Conservation (phyloP, 2,329 filamentous ascomycete genomes). For the Pyricularia sp. region DNA sequence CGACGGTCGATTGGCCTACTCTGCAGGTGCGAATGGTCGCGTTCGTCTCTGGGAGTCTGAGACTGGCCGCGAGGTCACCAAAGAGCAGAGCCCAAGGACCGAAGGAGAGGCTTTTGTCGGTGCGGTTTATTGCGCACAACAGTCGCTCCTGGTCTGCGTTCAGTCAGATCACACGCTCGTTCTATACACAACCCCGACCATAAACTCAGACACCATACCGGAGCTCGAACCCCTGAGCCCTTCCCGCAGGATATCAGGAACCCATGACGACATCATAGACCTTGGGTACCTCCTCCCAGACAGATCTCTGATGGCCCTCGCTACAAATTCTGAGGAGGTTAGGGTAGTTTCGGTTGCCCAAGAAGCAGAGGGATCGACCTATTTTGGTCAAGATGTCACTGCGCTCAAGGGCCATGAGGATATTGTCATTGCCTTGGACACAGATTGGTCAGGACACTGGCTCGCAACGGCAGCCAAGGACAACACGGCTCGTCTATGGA, state of each 20-base stretch:
- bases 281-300: slow-evolving; percentile 77
- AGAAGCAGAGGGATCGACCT: slow-evolving; percentile 24
- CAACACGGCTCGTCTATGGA: slow-evolving; percentile 87
- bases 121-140: slow-evolving; percentile 53
- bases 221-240: slow-evolving; percentile 33
- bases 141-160: slow-evolving; percentile 68
- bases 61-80: slow-evolving; percentile 69
- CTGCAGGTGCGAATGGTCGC: slow-evolving; percentile 74
- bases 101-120: slow-evolving; percentile 62
- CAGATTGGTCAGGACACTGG: slow-evolving; percentile 97
- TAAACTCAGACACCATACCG: slow-evolving; percentile 15
- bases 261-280: slow-evolving; percentile 96
- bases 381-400: slow-evolving; percentile 85
- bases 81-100: slow-evolving; percentile 53
- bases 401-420: slow-evolving; percentile 86
- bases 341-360: slow-evolving; percentile 68
- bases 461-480: slow-evolving; percentile 94
- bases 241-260: slow-evolving; percentile 79
- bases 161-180: slow-evolving; percentile 85
- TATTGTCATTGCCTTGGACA: slow-evolving; percentile 88
- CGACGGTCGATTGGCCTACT: slow-evolving; percentile 64
- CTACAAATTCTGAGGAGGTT: slow-evolving; percentile 91
- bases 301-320: slow-evolving; percentile 74
- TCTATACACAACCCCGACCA: slow-evolving; percentile 43
- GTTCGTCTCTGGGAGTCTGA: slow-evolving; percentile 77